Base-by-base conservation (phyloP, 164 flowering plant genomes). In the Nelumbo lutea region DNA sequence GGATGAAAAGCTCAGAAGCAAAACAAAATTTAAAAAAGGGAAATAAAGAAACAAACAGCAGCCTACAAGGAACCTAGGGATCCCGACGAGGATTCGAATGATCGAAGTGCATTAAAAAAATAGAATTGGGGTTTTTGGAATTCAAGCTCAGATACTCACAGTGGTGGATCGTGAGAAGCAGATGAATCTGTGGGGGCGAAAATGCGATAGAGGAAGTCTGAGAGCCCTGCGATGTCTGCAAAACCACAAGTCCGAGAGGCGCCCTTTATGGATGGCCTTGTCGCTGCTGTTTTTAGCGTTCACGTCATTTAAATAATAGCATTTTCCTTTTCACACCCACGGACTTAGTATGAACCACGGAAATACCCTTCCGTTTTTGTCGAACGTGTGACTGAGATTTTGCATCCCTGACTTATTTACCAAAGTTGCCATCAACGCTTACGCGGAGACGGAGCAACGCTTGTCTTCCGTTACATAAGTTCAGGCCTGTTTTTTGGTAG, bases 241-340 rank as follows among this genome's bases (percentile, higher is more conserved):
- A 65, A 71, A 64, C 71, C 70, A 67, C 68, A 67, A 68, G 72
- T 65, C 70, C 55, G 52, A 59, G 65, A 66, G 39, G 59, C 70
- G 27, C 57, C 67, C 14, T 68, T 61, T 70, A 63, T 70, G 68
- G 68, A 64, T 70, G 67, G 67, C 73, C 64, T 59, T 72, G 59
- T 42, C 42, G 46, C 66, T 60, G 69, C 61, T 60, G 56, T 68
- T 68, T 63, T 58, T 65, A 51, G 10, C 55, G 27, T 65, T 40
- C 11, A 61, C 52, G 61, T 60, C 66, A 40, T 48, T 66, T 66
- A 66, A 72, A 66, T 61, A 66, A 59, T 60, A 43, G n/a, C 51
- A 13, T 50, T 7, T 71, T 65, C 68, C 59, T 6, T 27, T 58
- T 40, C 47, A 64, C 59, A 45, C 68, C 73, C 73, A 41, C 41